phyloP scores from a whole-genome alignment of 2,329 filamentous ascomycete species.

The Thermoascus crustaceus region DNA sequence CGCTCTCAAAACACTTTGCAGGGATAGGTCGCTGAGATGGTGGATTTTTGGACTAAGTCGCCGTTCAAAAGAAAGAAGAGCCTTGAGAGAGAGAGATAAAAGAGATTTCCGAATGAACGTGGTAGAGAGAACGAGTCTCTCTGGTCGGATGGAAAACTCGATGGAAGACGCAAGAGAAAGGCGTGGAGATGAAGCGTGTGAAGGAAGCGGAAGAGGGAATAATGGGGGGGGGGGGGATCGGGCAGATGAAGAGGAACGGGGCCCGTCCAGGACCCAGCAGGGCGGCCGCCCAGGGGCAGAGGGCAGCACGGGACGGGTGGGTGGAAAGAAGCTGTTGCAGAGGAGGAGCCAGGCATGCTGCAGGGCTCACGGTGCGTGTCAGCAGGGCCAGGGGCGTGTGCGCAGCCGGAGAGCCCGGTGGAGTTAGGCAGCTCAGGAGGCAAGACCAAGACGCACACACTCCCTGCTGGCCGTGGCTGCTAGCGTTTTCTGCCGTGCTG shows the following conservation, averaged over 20 bases:
- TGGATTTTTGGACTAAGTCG: constrained; percentile 3
- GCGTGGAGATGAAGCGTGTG: constrained; percentile 12
- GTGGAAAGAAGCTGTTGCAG: too few species aligned
- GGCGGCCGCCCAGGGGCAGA: constrained; percentile 7
- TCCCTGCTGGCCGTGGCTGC: constrained; percentile 6
- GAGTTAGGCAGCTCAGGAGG: too few species aligned
- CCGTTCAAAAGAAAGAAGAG: constrained; percentile 4
- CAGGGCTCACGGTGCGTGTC: too few species aligned
- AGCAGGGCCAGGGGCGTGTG: too few species aligned
- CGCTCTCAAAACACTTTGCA: too few species aligned
- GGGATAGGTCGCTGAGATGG: constrained; percentile 6
- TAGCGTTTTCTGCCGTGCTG: constrained; percentile 2
- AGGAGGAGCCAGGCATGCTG: too few species aligned
- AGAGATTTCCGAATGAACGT: constrained; percentile 33
- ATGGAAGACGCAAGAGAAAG: constrained; percentile 11
- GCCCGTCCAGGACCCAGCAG: constrained; percentile 9
- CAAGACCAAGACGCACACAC: too few species aligned
- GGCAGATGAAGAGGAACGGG: constrained; percentile 15
- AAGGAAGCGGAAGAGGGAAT: constrained; percentile 20
- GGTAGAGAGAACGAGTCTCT: constrained; percentile 31
- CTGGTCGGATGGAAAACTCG: constrained; percentile 34
- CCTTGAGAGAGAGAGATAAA: constrained; percentile 17
- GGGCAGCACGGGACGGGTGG: constrained; percentile 2
- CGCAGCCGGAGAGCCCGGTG: too few species aligned
- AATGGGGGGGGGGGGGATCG: constrained; percentile 16